Percentiles rank a stretch among this genome's conserved stretches.
Conservation (phyloP, 2,329 filamentous ascomycete species). For the Botryosphaeria agaves region DNA sequence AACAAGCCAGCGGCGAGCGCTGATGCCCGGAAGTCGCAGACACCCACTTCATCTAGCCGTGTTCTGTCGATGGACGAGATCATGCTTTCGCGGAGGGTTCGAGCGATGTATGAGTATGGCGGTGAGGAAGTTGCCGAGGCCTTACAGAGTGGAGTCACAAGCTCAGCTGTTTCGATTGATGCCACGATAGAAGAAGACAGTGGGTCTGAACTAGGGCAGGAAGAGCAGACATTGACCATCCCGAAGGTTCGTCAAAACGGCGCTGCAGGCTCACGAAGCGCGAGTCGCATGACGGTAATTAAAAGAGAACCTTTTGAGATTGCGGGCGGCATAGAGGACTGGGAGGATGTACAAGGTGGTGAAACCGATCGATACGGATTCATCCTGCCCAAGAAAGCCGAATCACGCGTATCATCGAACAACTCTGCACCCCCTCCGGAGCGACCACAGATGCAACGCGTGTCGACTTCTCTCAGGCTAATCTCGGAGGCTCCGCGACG, state of each 20-base stretch:
- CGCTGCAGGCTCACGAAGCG: conserved; percentile 2
- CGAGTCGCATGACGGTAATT: conserved; percentile 14
- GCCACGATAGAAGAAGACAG: not conserved
- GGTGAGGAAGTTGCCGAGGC: conserved; percentile 34
- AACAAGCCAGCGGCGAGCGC: not conserved
- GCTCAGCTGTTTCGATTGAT: not conserved
- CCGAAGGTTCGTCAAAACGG: too few species aligned
- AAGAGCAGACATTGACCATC: not conserved
- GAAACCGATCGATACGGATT: conserved; percentile 51
- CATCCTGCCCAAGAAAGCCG: conserved; percentile 29
- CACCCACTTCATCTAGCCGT: conserved; percentile 12
- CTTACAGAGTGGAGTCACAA: not conserved
- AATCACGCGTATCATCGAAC: conserved; percentile 13
- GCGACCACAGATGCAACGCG: conserved; percentile 25
- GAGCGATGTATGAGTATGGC: conserved; percentile 46
- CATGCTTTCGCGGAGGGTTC: conserved; percentile 42
- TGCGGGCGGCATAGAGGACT: conserved; percentile 47
- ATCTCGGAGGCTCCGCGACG: conserved; percentile 37
- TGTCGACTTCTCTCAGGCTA: conserved; percentile 40
- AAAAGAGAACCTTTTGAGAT: conserved; percentile 36
- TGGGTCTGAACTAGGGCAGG: not conserved
- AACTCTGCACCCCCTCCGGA: conserved; percentile 16
- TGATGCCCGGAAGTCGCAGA: not conserved
- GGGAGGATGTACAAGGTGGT: conserved; percentile 39
- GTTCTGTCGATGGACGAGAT: conserved; percentile 47